Base-by-base conservation (phyloP, 495 filamentous ascomycete species). In the Platismatia glauca region DNA sequence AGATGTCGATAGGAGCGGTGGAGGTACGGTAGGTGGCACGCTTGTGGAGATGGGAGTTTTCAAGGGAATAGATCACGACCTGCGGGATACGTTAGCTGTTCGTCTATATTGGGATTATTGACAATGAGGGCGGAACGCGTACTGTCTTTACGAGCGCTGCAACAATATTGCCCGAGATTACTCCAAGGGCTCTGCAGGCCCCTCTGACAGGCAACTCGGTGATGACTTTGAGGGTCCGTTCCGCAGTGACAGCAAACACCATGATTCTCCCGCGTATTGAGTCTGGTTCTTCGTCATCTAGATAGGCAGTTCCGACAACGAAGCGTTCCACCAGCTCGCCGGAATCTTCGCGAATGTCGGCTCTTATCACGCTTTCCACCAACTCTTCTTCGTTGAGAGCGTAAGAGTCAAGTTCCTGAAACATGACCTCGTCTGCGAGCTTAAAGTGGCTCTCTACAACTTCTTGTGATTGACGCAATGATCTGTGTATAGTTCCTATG, bases 131-230 rank as follows among this genome's bases (percentile, higher is more conserved):
- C 33, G 38, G 34, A 38, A 34, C 31, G 69, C 81, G 69, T 73
- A 96, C 88, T 12, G 90, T 93, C 71, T 96, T 97, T 46, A 89
- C 82, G 34, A 96, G 77, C 1, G 87, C 92, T 0, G 90, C 92
- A 33, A 96, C 85, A 58, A 97, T 89, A 62, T 85, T 89, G 60
- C 84, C 89, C 35, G 83, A 82, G 66, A 91, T 78, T 57, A 90
- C 82, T 7, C 81, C 87, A 43, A 98, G 72, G 55, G 84, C 86
- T 64, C 91, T 81, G 71, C 93, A 96, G 35, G 85, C 85, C 16
- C 90, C 90, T 71, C 81, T 87, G 24, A 94, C 76, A 3, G 78
- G 73, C 34, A 86, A 70, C 59, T 86, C 84, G 3, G 81, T 74
- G 1, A 93, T 75, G 39, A 88, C 65, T 66, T 86, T 90, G 27